phyloP scores from a whole-genome alignment of 1,139 yeast genomes.

The Kodamaea ohmeri region DNA sequence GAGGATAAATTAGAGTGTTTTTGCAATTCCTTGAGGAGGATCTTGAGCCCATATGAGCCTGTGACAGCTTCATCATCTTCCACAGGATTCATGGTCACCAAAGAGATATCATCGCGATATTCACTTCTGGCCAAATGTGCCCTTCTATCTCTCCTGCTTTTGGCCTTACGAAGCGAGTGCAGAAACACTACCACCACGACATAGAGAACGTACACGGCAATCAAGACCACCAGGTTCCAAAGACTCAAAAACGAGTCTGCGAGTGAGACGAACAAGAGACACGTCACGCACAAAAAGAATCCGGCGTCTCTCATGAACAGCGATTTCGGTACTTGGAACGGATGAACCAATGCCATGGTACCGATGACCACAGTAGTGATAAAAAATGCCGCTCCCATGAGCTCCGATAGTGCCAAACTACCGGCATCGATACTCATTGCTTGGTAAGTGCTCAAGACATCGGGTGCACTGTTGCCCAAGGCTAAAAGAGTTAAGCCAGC shows the following conservation, averaged over 20 bases:
- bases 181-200: constrained; percentile 43
- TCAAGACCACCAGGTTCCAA: constrained; percentile 47
- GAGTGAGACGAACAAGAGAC: constrained; percentile 41
- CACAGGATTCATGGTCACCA: constrained; percentile 19
- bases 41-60: constrained; percentile 37
- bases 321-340: constrained; percentile 54
- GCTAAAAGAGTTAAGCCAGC: constrained; percentile 89
- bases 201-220: constrained; percentile 51
- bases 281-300: constrained; percentile 49
- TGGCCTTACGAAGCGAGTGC: constrained; percentile 27
- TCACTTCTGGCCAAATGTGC: constrained; percentile 32
- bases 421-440: constrained; percentile 71
- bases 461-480: constrained; percentile 91
- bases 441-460: constrained; percentile 77
- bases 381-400: constrained; percentile 81
- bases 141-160: constrained; percentile 20
- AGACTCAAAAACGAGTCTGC: constrained; percentile 44
- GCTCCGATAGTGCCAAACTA: constrained; percentile 81
- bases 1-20: constrained; percentile 22
- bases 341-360: constrained; percentile 63
- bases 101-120: constrained; percentile 19
- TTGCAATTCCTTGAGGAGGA: constrained; percentile 33
- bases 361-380: constrained; percentile 78
- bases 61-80: constrained; percentile 22
- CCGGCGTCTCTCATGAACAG: constrained; percentile 55